A percentile compares a stretch with the other conserved stretches of the same genome.
phyloP scores from a whole-genome alignment of 108 stramenopile genomes.

The Nitzschia sp. region DNA sequence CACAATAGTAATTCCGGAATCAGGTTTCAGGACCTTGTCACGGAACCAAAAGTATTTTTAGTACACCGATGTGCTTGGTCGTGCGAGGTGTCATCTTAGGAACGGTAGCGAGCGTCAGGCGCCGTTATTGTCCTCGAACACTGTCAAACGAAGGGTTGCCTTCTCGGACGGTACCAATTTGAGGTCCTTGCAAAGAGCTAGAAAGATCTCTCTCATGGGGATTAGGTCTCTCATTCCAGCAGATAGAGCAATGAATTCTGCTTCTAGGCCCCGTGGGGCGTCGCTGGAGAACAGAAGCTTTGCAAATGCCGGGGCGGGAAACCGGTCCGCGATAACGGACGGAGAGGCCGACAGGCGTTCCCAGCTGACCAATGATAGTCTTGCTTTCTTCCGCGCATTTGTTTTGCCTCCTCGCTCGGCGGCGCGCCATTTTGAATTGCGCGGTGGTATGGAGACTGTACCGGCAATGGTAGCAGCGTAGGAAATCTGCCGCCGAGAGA shows the following conservation, averaged over 20 bases:
- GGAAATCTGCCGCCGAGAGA: no score
- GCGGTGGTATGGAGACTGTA: no score
- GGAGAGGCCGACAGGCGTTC: no score
- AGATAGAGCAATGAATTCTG: slow-evolving; percentile 51
- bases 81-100: slow-evolving; percentile 35
- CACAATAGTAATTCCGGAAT: not conserved
- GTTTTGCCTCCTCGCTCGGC: no score
- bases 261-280: slow-evolving; percentile 45
- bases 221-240: slow-evolving; percentile 39
- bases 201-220: slow-evolving; percentile 28
- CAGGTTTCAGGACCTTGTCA: not conserved
- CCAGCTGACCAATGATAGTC: no score
- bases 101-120: slow-evolving; percentile 18
- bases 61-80: slow-evolving; percentile 39
- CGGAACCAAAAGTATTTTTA: slow-evolving; percentile 38
- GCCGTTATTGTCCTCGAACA: slow-evolving; percentile 41
- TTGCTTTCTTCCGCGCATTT: no score
- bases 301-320: no score
- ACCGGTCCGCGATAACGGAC: no score
- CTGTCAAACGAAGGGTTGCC: not conserved
- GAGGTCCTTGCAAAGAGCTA: slow-evolving; percentile 1
- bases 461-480: no score
- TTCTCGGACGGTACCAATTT: not conserved
- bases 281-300: no score
- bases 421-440: no score